Percentiles rank a stretch among this genome's conserved stretches.
These are phyloP conservation scores for Thozetella sp. DNA, from an alignment of 495 filamentous ascomycete species.

Conservation along the genomic window DNA sequence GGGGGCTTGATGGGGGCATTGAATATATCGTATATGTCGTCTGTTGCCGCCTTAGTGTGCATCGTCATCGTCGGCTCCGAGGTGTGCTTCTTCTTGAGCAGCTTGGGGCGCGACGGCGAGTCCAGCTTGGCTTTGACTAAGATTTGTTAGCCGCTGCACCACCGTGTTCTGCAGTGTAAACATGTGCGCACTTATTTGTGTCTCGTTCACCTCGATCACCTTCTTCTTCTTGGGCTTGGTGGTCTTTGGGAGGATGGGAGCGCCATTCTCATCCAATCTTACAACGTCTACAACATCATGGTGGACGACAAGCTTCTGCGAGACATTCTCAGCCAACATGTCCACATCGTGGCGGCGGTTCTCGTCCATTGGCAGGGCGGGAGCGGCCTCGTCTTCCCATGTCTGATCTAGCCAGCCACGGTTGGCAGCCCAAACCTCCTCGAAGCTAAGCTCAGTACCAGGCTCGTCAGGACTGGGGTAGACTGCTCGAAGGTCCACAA, in stretches of 20 bases:
- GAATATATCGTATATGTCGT: slow-evolving; percentile 97
- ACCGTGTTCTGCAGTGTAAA: not conserved
- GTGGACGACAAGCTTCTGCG: slow-evolving; percentile 44
- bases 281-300: slow-evolving; percentile 41
- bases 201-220: slow-evolving; percentile 76
- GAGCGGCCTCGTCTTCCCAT: slow-evolving; percentile 58
- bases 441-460: slow-evolving; percentile 77
- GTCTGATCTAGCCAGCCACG: slow-evolving; percentile 76
- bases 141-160: slow-evolving; percentile 12
- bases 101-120: slow-evolving; percentile 78
- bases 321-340: slow-evolving; percentile 20
- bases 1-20: slow-evolving; percentile 77
- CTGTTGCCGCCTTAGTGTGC: slow-evolving; percentile 90
- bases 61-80: slow-evolving; percentile 94
- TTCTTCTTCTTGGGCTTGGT: slow-evolving; percentile 64
- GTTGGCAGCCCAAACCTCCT: slow-evolving; percentile 81
- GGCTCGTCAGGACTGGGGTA: slow-evolving; percentile 76
- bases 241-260: slow-evolving; percentile 26
- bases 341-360: slow-evolving; percentile 22
- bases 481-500: slow-evolving; percentile 80
- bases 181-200: slow-evolving; percentile 72
- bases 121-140: slow-evolving; percentile 90
- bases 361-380: slow-evolving; percentile 16
- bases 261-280: slow-evolving; percentile 55
- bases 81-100: slow-evolving; percentile 66